Evolutionary conservation across 2,329 filamentous ascomycete species (phyloP).

Genomic region (Neoarthrinium moseri): DNA sequence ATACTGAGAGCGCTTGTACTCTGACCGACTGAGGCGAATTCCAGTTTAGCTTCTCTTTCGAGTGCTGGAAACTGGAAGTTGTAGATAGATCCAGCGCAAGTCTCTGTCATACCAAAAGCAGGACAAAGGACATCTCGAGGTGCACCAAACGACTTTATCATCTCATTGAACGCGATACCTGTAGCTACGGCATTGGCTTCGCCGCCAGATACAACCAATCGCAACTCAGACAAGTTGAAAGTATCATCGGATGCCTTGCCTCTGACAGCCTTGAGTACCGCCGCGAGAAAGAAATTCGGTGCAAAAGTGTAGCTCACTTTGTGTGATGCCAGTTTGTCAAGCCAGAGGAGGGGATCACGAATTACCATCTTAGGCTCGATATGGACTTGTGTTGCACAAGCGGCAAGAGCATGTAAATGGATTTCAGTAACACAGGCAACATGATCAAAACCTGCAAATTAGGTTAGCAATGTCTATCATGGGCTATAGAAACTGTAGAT

Average conservation of each 20-base stretch:
- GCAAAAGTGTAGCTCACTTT: conserved; percentile 36
- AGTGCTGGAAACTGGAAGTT: conserved; percentile 3
- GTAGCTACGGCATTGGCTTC: conserved; percentile 8
- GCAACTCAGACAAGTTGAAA: neutral
- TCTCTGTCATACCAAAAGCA: conserved; percentile 12
- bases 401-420: conserved; percentile 40
- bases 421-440: conserved; percentile 44
- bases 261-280: neutral
- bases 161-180: conserved; percentile 7
- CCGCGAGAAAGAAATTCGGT: conserved; percentile 11
- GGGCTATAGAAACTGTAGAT: too few relatives aligned
- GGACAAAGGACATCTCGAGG: conserved; percentile 1
- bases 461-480: too few relatives aligned
- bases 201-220: conserved; percentile 8
- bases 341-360: conserved; percentile 32
- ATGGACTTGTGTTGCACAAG: conserved; percentile 37
- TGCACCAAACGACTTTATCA: neutral
- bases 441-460: conserved; percentile 38
- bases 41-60: neutral
- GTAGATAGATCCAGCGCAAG: conserved; percentile 11
- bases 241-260: too few relatives aligned
- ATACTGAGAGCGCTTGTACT: neutral
- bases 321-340: conserved; percentile 31
- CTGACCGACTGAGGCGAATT: conserved; percentile 8
- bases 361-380: conserved; percentile 32